A percentile compares a stretch with the other conserved stretches of the same genome.
These are phyloP conservation scores for Trichoderma sp. DNA, from an alignment of 2,329 filamentous ascomycete genomes.

Conservation along the genomic window DNA sequence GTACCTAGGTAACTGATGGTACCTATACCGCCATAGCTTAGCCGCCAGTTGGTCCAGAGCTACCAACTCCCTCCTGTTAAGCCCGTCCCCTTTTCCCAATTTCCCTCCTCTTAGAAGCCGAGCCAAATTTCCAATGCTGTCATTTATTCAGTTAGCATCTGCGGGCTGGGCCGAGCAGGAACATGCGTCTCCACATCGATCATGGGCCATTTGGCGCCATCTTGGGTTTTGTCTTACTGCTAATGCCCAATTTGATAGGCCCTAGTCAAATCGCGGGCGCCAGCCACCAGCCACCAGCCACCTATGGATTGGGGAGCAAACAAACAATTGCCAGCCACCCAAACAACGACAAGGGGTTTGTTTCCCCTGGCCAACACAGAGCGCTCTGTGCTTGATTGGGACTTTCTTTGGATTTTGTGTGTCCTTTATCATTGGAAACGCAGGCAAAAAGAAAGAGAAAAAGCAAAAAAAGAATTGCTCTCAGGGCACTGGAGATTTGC, in stretches of 20 bases:
- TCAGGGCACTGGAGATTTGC: slow-evolving; percentile 10
- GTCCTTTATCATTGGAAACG: not conserved
- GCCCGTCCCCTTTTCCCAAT: not conserved
- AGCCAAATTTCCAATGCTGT: not conserved
- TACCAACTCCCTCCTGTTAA: not conserved
- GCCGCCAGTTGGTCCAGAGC: not conserved
- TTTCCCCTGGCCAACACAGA: not conserved
- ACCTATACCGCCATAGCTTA: not conserved
- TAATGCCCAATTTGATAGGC: not conserved
- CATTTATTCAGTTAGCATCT: slow-evolving; percentile 6
- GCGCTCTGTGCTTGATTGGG: not conserved
- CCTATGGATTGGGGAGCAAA: not conserved
- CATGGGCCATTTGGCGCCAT: not conserved
- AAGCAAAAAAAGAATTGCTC: slow-evolving; percentile 11
- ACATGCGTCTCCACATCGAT: not conserved
- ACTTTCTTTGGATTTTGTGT: not conserved
- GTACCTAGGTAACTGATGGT: not conserved
- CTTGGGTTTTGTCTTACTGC: not conserved
- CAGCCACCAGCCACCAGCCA: slow-evolving; percentile 2
- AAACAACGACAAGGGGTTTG: not conserved
- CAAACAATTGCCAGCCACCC: not conserved
- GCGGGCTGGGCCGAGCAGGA: slow-evolving; percentile 16
- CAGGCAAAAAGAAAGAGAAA: not conserved
- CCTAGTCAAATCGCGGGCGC: not conserved
- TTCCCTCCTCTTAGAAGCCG: not conserved